Conservation (phyloP, 805 yeast genomes). For the Candida stauntonica region DNA sequence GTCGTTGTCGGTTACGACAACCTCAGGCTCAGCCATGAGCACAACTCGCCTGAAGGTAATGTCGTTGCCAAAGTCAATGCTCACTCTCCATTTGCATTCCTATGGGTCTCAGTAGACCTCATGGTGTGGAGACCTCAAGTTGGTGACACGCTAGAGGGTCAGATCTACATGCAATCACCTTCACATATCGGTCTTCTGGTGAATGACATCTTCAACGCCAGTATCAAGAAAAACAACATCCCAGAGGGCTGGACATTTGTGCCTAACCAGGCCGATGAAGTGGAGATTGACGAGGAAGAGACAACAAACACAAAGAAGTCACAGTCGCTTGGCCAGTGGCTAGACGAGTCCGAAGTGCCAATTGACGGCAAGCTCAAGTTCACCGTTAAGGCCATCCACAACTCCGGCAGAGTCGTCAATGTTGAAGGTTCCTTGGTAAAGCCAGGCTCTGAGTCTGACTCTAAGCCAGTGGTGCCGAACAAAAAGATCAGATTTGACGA, state of each 20-base stretch:
- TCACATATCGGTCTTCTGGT: slow-evolving; percentile 89
- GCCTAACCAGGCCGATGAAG: slow-evolving; percentile 70
- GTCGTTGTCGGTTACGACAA: slow-evolving; percentile 79
- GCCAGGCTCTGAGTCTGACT: slow-evolving; percentile 42
- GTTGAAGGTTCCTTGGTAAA: slow-evolving; percentile 74
- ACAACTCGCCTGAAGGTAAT: slow-evolving; percentile 35
- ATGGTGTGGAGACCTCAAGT: slow-evolving; percentile 85
- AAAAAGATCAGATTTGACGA: slow-evolving; percentile 49
- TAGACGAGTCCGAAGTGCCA: slow-evolving; percentile 64
- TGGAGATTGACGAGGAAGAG: slow-evolving; percentile 23
- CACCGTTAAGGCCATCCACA: slow-evolving; percentile 64
- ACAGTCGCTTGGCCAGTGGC: slow-evolving; percentile 73
- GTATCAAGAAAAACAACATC: slow-evolving; percentile 77
- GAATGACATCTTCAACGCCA: slow-evolving; percentile 93
- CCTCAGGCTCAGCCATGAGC: slow-evolving; percentile 45
- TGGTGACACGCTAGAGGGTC: slow-evolving; percentile 87
- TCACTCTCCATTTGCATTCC: slow-evolving; percentile 80
- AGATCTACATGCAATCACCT: slow-evolving; percentile 87
- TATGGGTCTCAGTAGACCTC: slow-evolving; percentile 82
- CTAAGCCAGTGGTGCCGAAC: slow-evolving; percentile 46
- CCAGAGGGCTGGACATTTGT: slow-evolving; percentile 86
- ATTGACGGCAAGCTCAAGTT: slow-evolving; percentile 82
- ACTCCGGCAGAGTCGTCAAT: slow-evolving; percentile 77
- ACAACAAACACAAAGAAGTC: slow-evolving; percentile 19
- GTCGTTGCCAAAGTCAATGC: slow-evolving; percentile 60